Evolutionary conservation across 2,329 filamentous ascomycete genomes (phyloP).

Genomic region (Pyricularia pennisetigena): DNA sequence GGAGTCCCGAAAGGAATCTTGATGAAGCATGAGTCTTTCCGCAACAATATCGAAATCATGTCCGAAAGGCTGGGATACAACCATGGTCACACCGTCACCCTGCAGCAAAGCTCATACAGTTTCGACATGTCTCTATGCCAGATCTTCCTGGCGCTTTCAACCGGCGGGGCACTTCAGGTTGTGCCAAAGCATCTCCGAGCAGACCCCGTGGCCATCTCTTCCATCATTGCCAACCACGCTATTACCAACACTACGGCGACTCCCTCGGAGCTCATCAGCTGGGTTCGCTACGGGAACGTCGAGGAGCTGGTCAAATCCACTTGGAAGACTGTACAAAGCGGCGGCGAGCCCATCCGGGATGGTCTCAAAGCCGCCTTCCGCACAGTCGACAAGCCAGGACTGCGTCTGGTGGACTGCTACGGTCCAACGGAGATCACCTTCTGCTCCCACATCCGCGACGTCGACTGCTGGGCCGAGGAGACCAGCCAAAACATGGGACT

Average conservation of each 20-base stretch:
- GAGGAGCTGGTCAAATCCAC: conserved; percentile 9
- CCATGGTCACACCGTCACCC: conserved; percentile 13
- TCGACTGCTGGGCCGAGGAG: background rate
- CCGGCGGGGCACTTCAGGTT: conserved; percentile 26
- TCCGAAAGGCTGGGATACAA: conserved; percentile 10
- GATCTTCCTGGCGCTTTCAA: conserved; percentile 22
- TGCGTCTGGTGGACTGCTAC: conserved; percentile 16
- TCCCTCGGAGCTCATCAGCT: conserved; percentile 25
- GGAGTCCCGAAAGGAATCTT: conserved; percentile 31
- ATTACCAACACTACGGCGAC: conserved; percentile 25
- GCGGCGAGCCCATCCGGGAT: conserved; percentile 18
- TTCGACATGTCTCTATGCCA: conserved; percentile 25
- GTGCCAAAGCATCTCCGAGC: conserved; percentile 18
- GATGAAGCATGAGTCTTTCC: conserved; percentile 19
- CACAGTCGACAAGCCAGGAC: background rate
- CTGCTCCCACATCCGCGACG: conserved; percentile 4
- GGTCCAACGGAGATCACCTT: conserved; percentile 19
- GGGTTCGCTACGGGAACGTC: conserved; percentile 11
- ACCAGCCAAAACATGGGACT: background rate
- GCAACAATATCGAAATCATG: conserved; percentile 17
- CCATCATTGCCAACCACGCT: conserved; percentile 7
- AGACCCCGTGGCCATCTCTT: conserved; percentile 22
- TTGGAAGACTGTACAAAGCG: conserved; percentile 21
- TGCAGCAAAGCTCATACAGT: conserved; percentile 21
- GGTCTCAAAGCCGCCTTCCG: conserved; percentile 7